These are phyloP conservation scores for Stachybotrys echinatus DNA, from an alignment of 2,329 filamentous ascomycete genomes.

Conservation along the genomic window DNA sequence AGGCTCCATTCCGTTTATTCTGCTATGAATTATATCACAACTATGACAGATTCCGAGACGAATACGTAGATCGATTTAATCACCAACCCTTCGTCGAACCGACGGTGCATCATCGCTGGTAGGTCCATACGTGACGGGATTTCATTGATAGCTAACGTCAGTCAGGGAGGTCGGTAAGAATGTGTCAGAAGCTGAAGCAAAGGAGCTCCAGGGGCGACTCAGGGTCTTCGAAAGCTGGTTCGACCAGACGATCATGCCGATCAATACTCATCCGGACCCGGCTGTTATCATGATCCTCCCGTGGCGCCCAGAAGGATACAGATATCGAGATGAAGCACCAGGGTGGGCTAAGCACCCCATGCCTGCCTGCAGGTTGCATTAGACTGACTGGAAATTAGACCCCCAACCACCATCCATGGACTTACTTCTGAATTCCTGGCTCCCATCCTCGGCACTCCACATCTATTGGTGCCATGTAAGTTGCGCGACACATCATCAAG, in stretches of 20 bases:
- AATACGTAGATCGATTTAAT: constrained; percentile 16
- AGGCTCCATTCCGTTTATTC: constrained; percentile 23
- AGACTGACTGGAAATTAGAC: constrained; percentile 10
- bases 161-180: constrained; percentile 17
- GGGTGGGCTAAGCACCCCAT: constrained; percentile 12
- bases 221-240: constrained; percentile 26
- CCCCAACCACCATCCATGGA: constrained; percentile 16
- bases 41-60: constrained; percentile 19
- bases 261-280: constrained; percentile 6
- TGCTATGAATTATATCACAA: constrained; percentile 26
- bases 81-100: constrained; percentile 21
- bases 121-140: neutral
- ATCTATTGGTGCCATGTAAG: constrained; percentile 29
- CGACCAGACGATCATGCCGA: constrained; percentile 15
- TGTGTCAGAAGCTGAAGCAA: constrained; percentile 15
- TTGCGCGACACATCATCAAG: constrained; percentile 5
- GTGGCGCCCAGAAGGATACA: constrained; percentile 10
- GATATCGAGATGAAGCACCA: constrained; percentile 19
- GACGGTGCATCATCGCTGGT: constrained; percentile 23
- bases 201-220: constrained; percentile 15
- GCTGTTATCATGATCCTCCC: constrained; percentile 23
- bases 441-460: constrained; percentile 20
- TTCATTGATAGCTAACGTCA: constrained; percentile 1
- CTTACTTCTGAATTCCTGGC: constrained; percentile 20
- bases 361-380: too few relatives aligned